Evolutionary conservation across 2,329 filamentous ascomycete genomes (phyloP).

Genomic region (Pezicula carpinea): DNA sequence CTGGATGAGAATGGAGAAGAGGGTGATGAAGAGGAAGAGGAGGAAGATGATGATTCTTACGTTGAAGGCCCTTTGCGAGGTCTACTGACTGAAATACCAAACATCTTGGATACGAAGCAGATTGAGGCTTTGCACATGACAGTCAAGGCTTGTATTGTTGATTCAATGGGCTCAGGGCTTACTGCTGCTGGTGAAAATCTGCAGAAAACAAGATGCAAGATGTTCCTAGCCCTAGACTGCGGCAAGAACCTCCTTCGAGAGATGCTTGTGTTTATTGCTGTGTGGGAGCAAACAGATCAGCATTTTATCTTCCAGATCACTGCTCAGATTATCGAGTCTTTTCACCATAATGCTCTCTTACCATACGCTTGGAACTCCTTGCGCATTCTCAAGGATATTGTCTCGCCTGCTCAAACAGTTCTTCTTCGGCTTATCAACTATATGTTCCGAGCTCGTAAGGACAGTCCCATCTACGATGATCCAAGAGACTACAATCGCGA

Average conservation of each 20-base stretch:
- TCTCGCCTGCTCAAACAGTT: slow-evolving; percentile 90
- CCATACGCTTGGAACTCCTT: slow-evolving; percentile 91
- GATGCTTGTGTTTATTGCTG: slow-evolving; percentile 90
- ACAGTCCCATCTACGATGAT: slow-evolving; percentile 37
- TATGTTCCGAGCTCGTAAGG: slow-evolving; percentile 66
- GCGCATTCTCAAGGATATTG: slow-evolving; percentile 90
- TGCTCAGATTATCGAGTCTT: slow-evolving; percentile 89
- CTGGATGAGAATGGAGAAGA: slow-evolving; percentile 47
- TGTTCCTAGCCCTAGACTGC: slow-evolving; percentile 84
- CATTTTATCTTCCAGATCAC: slow-evolving; percentile 96
- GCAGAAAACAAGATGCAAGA: slow-evolving; percentile 84
- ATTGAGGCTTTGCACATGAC: slow-evolving; percentile 98
- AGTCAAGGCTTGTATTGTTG: slow-evolving; percentile 89
- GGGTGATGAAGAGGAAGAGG: slow-evolving; percentile 62
- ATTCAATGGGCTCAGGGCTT: slow-evolving; percentile 67
- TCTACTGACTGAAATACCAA: slow-evolving; percentile 85
- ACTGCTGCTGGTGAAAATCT: slow-evolving; percentile 72
- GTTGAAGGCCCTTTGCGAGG: slow-evolving; percentile 76
- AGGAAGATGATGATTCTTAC: slow-evolving; percentile 74
- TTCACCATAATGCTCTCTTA: slow-evolving; percentile 82
- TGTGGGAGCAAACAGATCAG: slow-evolving; percentile 92
- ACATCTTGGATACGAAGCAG: slow-evolving; percentile 89
- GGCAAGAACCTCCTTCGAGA: slow-evolving; percentile 86
- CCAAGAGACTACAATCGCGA: slow-evolving; percentile 50
- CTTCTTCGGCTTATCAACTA: slow-evolving; percentile 86